Evolutionary conservation across 1,139 yeast species (phyloP).

Genomic region (Saccharomyces hybrid): DNA sequence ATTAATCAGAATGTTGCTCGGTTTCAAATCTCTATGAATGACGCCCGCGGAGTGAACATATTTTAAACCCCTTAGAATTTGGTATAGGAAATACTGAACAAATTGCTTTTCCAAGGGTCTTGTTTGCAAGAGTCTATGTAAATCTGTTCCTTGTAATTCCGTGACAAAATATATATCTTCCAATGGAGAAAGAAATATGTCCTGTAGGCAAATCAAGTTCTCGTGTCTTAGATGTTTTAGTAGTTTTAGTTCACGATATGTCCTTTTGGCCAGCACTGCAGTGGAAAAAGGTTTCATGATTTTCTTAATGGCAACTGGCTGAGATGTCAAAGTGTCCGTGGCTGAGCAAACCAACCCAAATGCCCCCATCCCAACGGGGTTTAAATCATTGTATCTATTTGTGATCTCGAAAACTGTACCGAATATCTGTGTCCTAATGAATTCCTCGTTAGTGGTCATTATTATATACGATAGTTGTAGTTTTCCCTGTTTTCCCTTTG

Average conservation of each 20-base stretch:
- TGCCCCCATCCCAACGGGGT: conserved; percentile 99
- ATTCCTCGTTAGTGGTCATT: conserved; percentile 31
- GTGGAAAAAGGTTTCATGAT: conserved; percentile 97
- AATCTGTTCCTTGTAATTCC: conserved; percentile 92
- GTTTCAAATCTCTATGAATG: conserved; percentile 93
- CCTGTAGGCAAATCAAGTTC: conserved; percentile 86
- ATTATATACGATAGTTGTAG: conserved; percentile 8
- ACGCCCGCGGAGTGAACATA: conserved; percentile 97
- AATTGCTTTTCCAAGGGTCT: conserved; percentile 94
- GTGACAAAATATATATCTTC: conserved; percentile 97
- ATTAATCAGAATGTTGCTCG: conserved; percentile 84
- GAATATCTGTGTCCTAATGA: conserved; percentile 44
- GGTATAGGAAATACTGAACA: conserved; percentile 92
- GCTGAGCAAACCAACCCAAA: conserved; percentile 98
- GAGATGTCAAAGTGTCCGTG: conserved; percentile 80
- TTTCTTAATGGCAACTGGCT: conserved; percentile 93
- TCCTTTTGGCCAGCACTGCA: conserved; percentile 89
- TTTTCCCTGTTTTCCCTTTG: background rate
- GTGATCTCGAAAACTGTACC: conserved; percentile 95
- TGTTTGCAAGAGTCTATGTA: conserved; percentile 82
- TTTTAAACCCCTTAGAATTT: conserved; percentile 85
- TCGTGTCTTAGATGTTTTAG: conserved; percentile 92
- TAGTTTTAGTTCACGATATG: conserved; percentile 89
- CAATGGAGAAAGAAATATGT: conserved; percentile 86
- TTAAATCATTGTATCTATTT: conserved; percentile 78